Evolutionary conservation across 1,284 basidiomycete genomes (phyloP).

Genomic region (Pseudozyma tsukubaensis): DNA sequence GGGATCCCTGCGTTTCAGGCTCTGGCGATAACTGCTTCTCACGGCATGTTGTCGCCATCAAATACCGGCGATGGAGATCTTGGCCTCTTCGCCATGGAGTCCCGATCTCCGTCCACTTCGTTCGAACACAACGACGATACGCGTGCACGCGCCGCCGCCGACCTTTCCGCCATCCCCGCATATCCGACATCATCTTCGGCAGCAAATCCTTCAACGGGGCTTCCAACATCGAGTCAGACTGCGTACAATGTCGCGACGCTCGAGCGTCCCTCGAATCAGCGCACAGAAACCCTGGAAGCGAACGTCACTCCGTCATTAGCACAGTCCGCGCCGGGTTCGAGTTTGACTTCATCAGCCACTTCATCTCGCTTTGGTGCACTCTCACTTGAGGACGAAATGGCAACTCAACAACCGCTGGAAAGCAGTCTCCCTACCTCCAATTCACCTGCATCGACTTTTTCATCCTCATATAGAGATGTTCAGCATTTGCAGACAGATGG

Average conservation of each 20-base stretch:
- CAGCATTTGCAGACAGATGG: conserved; percentile 10
- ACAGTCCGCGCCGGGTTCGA: conserved; percentile 7
- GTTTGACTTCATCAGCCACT: conserved; percentile 15
- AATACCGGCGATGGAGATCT: conserved; percentile 43
- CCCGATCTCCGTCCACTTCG: conserved; percentile 34
- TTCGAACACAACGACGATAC: conserved; percentile 17
- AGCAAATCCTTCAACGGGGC: background rate
- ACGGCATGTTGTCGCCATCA: conserved; percentile 11
- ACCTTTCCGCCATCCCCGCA: conserved; percentile 13
- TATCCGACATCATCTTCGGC: conserved; percentile 10
- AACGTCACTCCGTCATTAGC: no score
- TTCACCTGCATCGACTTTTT: conserved; percentile 10
- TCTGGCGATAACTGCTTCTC: conserved; percentile 12
- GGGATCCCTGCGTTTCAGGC: no score
- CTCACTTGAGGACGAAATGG: conserved; percentile 29
- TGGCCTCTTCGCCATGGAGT: conserved; percentile 40
- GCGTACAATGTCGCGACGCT: background rate
- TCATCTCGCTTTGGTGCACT: conserved; percentile 25
- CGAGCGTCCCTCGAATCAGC: background rate
- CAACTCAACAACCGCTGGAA: background rate
- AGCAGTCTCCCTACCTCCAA: conserved; percentile 1
- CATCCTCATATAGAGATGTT: conserved; percentile 5
- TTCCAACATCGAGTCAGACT: background rate
- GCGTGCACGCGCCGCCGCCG: background rate
- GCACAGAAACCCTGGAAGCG: background rate